Evolutionary conservation across 1,284 basidiomycete genomes (phyloP), one percentile per base, ranked within the genome.

Genomic region (Tilletia setariae): DNA sequence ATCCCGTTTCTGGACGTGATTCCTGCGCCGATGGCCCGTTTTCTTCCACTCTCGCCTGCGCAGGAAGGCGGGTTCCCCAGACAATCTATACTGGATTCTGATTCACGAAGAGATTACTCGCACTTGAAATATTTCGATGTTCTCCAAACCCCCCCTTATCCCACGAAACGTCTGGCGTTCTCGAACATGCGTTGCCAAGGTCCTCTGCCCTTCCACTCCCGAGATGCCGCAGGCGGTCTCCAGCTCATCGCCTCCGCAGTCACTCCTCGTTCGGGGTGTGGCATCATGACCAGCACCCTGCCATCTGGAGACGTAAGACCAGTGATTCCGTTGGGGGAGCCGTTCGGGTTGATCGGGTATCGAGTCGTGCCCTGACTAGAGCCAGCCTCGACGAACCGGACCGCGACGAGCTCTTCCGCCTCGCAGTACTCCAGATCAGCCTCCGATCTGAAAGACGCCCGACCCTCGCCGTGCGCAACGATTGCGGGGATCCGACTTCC

Each of bases 121-220:
- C 19, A 44, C 43, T 44, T 19, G 43, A 40, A 40, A 40, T 40
- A 40, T 40, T 6, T 40, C 35, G 35, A 40, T 40, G 35, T 4
- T 40, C 35, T 11, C 35, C 35, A 40, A n/a, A n/a, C n/a, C n/a
- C n/a, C 35, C 11, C 35, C 35, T 11, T 40, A 79, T 4, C 69
- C 81, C 21, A 84, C 81, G 80, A 82, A 87, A 64, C 73, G 76
- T 68, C 86, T 83, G 0, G 92, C 94, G 82, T 90, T 97, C 84
- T 94, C 91, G 88, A 98, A 98, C 82, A 98, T 84, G 80, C 87
- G 89, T 85, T 96, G 94, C 95, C 95, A 98, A 1, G 95, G 95
- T 1, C 93, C 94, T 62, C 86, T 85, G n/a, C 64, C 85, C 79
- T 44, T 87, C 86, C 81, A 82, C 2, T 67, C 68, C 49, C 69